These are phyloP conservation scores for Boletus tomentosulus DNA, from an alignment of 768 basidiomycete genomes.

Conservation along the genomic window DNA sequence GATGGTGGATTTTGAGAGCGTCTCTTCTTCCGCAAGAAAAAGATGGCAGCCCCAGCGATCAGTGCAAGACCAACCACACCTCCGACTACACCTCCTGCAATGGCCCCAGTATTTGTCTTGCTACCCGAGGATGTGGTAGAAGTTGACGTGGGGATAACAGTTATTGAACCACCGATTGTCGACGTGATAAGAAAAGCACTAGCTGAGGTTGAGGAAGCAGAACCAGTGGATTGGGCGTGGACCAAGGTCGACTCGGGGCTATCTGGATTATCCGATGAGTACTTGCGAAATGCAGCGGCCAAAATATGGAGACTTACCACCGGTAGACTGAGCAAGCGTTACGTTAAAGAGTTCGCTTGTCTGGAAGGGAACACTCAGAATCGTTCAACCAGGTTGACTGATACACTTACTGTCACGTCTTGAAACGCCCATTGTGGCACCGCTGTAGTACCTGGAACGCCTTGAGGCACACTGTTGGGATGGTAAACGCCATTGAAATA, in stretches of 20 bases:
- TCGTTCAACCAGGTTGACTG: not conserved
- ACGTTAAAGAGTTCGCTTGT: conserved; percentile 37
- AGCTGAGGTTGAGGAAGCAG: conserved; percentile 9
- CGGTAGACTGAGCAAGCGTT: conserved; percentile 33
- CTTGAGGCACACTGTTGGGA: conserved; percentile 38
- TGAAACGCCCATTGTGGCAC: conserved; percentile 64
- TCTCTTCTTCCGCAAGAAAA: conserved; percentile 33
- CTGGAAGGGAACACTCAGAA: conserved; percentile 20
- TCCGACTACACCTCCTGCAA: conserved; percentile 61
- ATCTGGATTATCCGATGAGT: conserved; percentile 23
- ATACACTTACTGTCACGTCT: conserved; percentile 42
- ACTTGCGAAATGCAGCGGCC: not conserved
- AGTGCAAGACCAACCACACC: conserved; percentile 54
- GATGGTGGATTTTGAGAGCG: conserved; percentile 23
- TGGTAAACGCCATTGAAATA: not conserved
- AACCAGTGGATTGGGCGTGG: conserved; percentile 26
- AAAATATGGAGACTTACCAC: conserved; percentile 19
- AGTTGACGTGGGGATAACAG: conserved; percentile 8
- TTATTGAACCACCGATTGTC: conserved; percentile 6
- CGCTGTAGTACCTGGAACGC: conserved; percentile 43
- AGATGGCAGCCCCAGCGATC: conserved; percentile 37
- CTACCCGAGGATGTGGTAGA: conserved; percentile 4
- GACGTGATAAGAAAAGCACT: not conserved
- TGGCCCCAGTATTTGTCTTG: conserved; percentile 44
- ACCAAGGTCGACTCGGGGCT: conserved; percentile 42